phyloP scores from a whole-genome alignment of 495 filamentous ascomycete genomes.

The Opeltia flavorubescens region DNA sequence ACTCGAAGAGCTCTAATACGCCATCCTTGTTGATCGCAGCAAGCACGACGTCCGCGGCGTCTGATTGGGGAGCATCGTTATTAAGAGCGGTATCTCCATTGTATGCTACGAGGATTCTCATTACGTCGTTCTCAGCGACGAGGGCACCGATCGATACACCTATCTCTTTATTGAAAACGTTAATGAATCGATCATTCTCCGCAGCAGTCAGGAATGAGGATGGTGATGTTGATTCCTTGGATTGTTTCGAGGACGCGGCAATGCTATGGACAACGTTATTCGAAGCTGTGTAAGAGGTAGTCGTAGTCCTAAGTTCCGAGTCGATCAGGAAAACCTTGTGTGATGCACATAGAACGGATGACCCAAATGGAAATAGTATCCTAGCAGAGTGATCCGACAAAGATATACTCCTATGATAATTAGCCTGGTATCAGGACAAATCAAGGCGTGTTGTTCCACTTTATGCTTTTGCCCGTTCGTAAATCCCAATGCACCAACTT shows the following conservation, averaged over 20 bases:
- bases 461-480: conserved; percentile 28
- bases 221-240: conserved; percentile 20
- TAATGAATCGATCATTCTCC: conserved; percentile 42
- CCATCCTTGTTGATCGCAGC: conserved; percentile 40
- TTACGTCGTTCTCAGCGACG: conserved; percentile 38
- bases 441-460: conserved; percentile 21
- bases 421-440: conserved; percentile 7
- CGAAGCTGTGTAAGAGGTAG: conserved; percentile 37
- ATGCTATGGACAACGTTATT: conserved; percentile 38
- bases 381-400: conserved; percentile 32
- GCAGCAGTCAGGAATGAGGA: conserved; percentile 29
- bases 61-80: conserved; percentile 16
- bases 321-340: conserved; percentile 39
- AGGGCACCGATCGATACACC: conserved; percentile 35
- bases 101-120: conserved; percentile 20
- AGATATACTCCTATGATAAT: conserved; percentile 27
- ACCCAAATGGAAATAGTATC: conserved; percentile 23
- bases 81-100: not conserved
- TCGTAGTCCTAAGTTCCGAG: conserved; percentile 26
- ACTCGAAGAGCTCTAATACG: conserved; percentile 40
- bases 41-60: conserved; percentile 23
- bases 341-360: conserved; percentile 40
- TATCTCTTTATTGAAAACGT: conserved; percentile 33
- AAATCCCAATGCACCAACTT: conserved; percentile 49
- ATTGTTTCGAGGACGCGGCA: conserved; percentile 22